These are phyloP conservation scores for Sarcocystis neurona DNA, from an alignment of 169 alveolate species.

Conservation along the genomic window DNA sequence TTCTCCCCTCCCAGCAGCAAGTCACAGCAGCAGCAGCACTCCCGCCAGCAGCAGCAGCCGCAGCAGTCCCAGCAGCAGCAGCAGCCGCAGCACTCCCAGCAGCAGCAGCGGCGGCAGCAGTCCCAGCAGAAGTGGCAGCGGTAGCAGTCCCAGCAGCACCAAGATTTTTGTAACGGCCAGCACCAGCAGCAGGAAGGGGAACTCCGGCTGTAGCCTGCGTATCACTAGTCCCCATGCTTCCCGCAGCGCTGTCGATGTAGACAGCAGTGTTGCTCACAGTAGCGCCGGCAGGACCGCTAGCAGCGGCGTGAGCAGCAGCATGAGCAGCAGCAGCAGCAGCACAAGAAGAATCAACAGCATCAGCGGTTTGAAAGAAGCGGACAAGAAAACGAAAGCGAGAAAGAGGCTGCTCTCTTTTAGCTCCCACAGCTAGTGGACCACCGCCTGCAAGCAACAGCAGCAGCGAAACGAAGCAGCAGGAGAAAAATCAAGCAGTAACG, in stretches of 20 bases:
- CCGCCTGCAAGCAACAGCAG: neutral
- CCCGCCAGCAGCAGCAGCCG: too few relatives aligned
- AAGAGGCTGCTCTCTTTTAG: neutral
- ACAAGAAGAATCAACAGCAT: neutral
- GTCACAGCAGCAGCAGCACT: too few relatives aligned
- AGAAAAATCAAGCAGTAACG: too few relatives aligned
- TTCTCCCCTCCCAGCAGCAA: too few relatives aligned
- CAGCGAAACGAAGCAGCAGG: too few relatives aligned
- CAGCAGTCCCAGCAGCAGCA: too few relatives aligned
- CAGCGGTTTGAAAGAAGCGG: neutral
- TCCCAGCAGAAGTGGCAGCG: too few relatives aligned
- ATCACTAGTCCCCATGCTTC: neutral
- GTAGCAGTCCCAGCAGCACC: too few relatives aligned
- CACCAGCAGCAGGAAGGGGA: too few relatives aligned
- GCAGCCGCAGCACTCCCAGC: too few relatives aligned
- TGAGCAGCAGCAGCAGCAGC: neutral
- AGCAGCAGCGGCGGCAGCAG: too few relatives aligned
- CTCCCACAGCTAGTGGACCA: neutral
- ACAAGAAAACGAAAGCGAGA: conserved; percentile 6
- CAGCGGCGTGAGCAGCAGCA: neutral
- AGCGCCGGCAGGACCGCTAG: neutral
- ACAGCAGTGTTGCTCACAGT: neutral
- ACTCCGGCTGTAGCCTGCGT: neutral
- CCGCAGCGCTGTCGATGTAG: neutral
- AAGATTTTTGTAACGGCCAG: too few relatives aligned